Evolutionary conservation across 352 stramenopile species (phyloP).

Genomic region (Globisporangium ultimum): DNA sequence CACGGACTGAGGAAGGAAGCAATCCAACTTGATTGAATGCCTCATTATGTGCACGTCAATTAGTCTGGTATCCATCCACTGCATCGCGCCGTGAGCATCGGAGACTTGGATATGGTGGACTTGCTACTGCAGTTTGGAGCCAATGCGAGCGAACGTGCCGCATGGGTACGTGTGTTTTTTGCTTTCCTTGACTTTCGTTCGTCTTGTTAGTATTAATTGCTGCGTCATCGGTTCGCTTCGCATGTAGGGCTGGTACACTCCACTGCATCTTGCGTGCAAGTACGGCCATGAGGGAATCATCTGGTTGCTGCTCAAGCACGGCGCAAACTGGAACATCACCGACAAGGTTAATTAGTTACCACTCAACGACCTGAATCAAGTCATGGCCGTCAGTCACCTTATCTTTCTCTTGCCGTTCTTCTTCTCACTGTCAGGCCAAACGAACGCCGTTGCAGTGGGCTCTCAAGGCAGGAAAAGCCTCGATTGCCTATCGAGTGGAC

Average conservation of each 20-base stretch:
- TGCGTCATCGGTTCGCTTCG: too few species aligned
- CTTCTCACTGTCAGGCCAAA: conserved; percentile 23
- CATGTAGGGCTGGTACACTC: conserved; percentile 68
- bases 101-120: conserved; percentile 35
- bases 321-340: conserved; percentile 44
- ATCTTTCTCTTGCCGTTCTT: not conserved
- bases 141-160: conserved; percentile 49
- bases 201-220: too few species aligned
- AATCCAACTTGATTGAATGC: not conserved
- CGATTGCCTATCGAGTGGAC: conserved; percentile 70
- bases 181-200: too few species aligned
- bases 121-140: conserved; percentile 48
- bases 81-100: conserved; percentile 55
- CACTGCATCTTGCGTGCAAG: conserved; percentile 75
- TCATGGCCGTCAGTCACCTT: too few species aligned
- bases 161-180: conserved; percentile 37
- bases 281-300: conserved; percentile 58
- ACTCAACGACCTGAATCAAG: not conserved
- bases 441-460: conserved; percentile 77
- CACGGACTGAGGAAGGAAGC: not conserved
- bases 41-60: not conserved
- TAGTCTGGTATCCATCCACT: conserved; percentile 64
- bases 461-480: conserved; percentile 58
- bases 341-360: conserved; percentile 44
- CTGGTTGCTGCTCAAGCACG: conserved; percentile 55